Evolutionary conservation across 75 land plant species (phyloP).

Genomic region (Larix kaempferi): DNA sequence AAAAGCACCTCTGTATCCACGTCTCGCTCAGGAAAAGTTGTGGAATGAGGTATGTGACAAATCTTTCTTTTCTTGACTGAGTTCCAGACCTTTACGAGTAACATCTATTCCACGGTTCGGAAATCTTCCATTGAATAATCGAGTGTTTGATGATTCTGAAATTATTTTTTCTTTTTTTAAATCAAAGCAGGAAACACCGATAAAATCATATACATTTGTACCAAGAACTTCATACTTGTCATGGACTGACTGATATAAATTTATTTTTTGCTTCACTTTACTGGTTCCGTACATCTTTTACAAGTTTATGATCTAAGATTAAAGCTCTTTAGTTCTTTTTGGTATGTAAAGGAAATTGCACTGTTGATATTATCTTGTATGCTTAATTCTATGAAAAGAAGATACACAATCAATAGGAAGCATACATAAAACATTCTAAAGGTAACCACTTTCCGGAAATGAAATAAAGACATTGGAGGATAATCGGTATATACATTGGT

Average conservation of each 20-base stretch:
- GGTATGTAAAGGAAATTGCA: too few relatives aligned
- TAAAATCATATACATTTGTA: neutral
- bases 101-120: neutral
- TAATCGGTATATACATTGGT: too few relatives aligned
- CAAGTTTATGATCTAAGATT: too few relatives aligned
- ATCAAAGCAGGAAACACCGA: neutral
- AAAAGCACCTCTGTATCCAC: constrained; percentile 85
- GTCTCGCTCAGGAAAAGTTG: constrained; percentile 70
- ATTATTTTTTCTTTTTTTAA: neutral
- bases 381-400: too few relatives aligned
- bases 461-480: too few relatives aligned
- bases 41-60: constrained; percentile 64
- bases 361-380: too few relatives aligned
- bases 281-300: too few relatives aligned
- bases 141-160: neutral
- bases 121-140: neutral
- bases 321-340: too few relatives aligned
- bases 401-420: too few relatives aligned
- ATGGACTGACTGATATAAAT: neutral
- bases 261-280: neutral
- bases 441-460: too few relatives aligned
- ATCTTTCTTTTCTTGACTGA: neutral
- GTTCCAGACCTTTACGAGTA: neutral
- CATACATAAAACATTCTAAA: too few relatives aligned
- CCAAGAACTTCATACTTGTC: neutral